Base-by-base conservation (phyloP, 805 yeast species). In the Candida sithepensis region DNA sequence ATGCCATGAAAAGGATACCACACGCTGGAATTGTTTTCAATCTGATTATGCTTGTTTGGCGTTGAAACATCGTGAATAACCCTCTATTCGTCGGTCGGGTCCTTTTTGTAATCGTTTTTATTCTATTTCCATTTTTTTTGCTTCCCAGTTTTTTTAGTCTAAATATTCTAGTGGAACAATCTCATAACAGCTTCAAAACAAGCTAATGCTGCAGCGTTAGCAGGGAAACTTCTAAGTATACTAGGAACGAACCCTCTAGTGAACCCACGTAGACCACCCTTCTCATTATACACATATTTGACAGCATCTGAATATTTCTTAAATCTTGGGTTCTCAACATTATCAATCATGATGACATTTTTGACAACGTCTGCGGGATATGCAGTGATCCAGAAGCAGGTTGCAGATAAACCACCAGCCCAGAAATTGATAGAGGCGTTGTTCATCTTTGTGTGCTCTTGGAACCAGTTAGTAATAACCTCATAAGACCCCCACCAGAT, bases 401-500 rank as follows among this genome's bases (percentile, higher is more conserved):
- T 78, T 3, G 96, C 96, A 43, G 89, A 78, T 41, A 88, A 69
- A 0, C 97, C 97, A 24, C 97, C 97, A 9, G 91, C 79, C 96
- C 96, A 89, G 69, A 89, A 89, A 64, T 88, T 89, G 49, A 89
- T 75, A 0, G 89, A 72, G 2, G 94, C 80, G 37, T 78, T 78
- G 42, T 84, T 78, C 74, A 88, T 54, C 36, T 69, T 66, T 1
- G 96, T 88, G 56, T 87, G 72, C 5, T 73, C 70, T 54, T 78
- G 75, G 66, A 89, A 82, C 73, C 76, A 82, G 46, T 77, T 72
- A 7, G 95, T 87, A 63, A 89, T 75, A 8, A 88, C 47, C 60
- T 88, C 96, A 63, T 90, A 90, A 0, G 95, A 82, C 1, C 96
- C 96, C 97, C 97, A 90, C 92, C 95, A 88, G 49, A 88, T 86